Evolutionary conservation across 768 basidiomycete genomes (phyloP), one percentile per base, ranked within the genome.

Genomic region (Suillus ampliporus): DNA sequence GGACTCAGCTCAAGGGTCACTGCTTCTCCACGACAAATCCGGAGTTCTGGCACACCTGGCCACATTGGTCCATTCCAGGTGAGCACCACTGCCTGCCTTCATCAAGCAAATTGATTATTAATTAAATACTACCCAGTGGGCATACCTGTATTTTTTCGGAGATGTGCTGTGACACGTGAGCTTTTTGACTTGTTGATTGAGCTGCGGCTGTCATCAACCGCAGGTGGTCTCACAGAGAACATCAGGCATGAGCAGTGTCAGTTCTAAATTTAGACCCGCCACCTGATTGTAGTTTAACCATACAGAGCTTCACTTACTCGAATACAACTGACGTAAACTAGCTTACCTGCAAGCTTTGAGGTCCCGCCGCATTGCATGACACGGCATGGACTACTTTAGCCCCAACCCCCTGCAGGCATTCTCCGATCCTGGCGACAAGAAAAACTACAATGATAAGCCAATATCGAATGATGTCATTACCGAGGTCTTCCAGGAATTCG

Each of bases 161-260:
- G 61, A 3, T 71, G 68, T 46, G 68, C 64, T 1, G 41, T 71
- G 4, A 71, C 70, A 1, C 60, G 64, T 3, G 68, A 73, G 1
- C 68, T 75, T 1, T 71, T 65, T 43, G 63, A 72, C 46, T 21
- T 72, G 1, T 67, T 75, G 21, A 54, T 70, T 26, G 71, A 73
- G 62, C 8, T 75, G 6, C 58, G 68, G 1, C 68, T 53, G 1
- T 64, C 67, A 1, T 58, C 47, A 7, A 72, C 69, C 2, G 65
- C 73, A 11, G 63, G 51, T 1, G 64, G 60, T 19, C 59, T 73
- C 2, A 64, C 64, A 1, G 68, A 75, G 50, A 38, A 71, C 37
- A 65, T 73, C 50, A 64, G 67, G 34, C 68, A 62, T 71, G 63
- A 50, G 70, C 58, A n/a, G 10, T 8, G 8, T 14, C 7, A 7